These are phyloP conservation scores for Chlorella sorokiniana DNA, from an alignment of 139 green algal species.

Conservation along the genomic window DNA sequence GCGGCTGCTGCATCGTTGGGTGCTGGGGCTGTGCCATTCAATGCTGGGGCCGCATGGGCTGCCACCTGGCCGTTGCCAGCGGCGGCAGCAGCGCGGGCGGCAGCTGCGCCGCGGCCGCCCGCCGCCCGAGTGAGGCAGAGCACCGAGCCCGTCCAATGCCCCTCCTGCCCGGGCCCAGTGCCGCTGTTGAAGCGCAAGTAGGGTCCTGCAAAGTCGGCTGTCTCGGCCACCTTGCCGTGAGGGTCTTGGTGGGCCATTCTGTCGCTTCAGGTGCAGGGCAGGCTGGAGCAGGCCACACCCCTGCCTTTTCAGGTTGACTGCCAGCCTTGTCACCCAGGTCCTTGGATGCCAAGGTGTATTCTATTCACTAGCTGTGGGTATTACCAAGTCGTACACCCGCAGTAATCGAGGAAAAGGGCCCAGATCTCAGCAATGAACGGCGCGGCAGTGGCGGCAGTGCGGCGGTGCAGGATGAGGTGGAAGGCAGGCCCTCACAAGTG, in stretches of 20 bases:
- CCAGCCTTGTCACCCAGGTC: too few species aligned
- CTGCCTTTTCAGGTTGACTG: too few species aligned
- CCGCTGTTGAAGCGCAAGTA: slow-evolving; percentile 29
- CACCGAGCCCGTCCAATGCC: slow-evolving; percentile 24
- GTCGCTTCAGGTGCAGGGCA: background rate
- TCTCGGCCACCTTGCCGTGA: background rate
- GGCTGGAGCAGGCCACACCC: background rate
- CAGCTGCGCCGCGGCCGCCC: background rate
- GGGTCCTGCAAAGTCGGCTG: slow-evolving; percentile 11
- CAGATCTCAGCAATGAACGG: too few species aligned
- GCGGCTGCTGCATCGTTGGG: background rate
- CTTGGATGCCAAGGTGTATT: too few species aligned
- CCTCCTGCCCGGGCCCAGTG: background rate
- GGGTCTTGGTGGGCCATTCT: background rate
- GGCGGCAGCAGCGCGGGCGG: background rate
- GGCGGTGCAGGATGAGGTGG: too few species aligned
- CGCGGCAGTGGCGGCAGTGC: too few species aligned
- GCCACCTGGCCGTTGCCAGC: too few species aligned
- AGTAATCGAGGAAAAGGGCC: too few species aligned
- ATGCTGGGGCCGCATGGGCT: too few species aligned
- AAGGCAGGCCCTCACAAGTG: too few species aligned
- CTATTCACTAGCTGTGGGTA: too few species aligned
- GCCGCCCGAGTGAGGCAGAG: slow-evolving; percentile 6
- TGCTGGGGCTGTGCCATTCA: background rate
- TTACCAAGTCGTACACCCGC: too few species aligned